A percentile compares a stretch with the other conserved stretches of the same genome.
These are phyloP conservation scores for Clavispora santaluciae DNA, from an alignment of 805 yeast genomes.

Conservation along the genomic window DNA sequence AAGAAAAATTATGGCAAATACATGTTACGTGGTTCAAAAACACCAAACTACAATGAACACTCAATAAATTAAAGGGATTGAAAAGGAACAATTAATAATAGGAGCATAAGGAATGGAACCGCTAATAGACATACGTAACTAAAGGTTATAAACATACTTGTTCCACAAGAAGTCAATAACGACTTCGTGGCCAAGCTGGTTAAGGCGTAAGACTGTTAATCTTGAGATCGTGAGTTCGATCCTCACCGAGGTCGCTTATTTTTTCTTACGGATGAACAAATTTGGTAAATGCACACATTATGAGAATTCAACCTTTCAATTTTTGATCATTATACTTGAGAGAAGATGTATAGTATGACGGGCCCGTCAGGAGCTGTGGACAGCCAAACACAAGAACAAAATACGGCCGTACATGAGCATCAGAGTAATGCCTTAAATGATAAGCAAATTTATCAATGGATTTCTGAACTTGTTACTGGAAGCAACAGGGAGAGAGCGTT, in stretches of 20 bases:
- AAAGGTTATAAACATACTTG: too few species aligned
- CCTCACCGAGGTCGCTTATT: constrained; percentile 26
- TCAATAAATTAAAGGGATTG: too few species aligned
- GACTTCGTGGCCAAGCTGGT: constrained; percentile 6
- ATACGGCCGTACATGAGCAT: not conserved
- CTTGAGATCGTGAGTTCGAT: constrained; percentile 29
- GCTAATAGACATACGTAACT: too few species aligned
- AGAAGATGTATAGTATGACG: not conserved
- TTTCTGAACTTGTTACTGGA: constrained; percentile 83
- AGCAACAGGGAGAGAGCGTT: constrained; percentile 90
- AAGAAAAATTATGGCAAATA: too few species aligned
- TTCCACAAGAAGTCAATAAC: not conserved
- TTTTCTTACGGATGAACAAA: not conserved
- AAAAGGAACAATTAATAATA: too few species aligned
- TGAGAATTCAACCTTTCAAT: constrained; percentile 1
- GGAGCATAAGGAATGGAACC: too few species aligned
- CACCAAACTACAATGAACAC: too few species aligned
- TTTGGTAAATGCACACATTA: not conserved
- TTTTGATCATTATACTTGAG: not conserved
- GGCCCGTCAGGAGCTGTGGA: not conserved
- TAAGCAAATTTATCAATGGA: constrained; percentile 85
- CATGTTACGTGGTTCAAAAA: too few species aligned
- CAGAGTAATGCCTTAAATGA: constrained; percentile 42
- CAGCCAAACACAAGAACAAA: not conserved
- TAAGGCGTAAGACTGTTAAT: constrained; percentile 21